phyloP scores from a whole-genome alignment of 129 eudicot genomes.

The Pittosporum tobira region DNA sequence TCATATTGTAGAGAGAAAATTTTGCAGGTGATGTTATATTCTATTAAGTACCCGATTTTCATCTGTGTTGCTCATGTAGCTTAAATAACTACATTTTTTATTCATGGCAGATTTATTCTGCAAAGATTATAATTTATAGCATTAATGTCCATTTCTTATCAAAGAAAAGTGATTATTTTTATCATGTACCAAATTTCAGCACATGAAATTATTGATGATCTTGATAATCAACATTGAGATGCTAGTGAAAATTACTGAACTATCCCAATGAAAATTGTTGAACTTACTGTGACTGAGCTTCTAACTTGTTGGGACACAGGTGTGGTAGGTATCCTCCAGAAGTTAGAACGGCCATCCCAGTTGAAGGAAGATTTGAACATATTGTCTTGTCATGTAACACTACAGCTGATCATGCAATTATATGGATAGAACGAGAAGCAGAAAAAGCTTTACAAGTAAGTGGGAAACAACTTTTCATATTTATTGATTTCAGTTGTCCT shows the following conservation, averaged over 20 bases:
- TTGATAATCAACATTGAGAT: not conserved
- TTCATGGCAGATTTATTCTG: too few species aligned
- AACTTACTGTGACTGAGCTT: not conserved
- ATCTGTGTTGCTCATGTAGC: not conserved
- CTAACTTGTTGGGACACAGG: slow-evolving; percentile 26
- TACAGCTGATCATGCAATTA: slow-evolving; percentile 44
- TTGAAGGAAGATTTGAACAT: slow-evolving; percentile 95
- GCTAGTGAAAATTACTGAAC: not conserved
- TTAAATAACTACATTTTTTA: not conserved
- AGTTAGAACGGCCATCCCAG: slow-evolving; percentile 92
- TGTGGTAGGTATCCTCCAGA: slow-evolving; percentile 95
- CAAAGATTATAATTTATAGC: too few species aligned
- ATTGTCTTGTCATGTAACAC: slow-evolving; percentile 49
- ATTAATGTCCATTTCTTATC: too few species aligned
- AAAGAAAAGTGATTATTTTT: too few species aligned
- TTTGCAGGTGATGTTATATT: slow-evolving; percentile 51
- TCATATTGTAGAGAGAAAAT: slow-evolving; percentile 80
- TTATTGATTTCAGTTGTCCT: too few species aligned
- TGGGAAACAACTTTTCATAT: not conserved
- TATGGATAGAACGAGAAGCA: slow-evolving; percentile 48
- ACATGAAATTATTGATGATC: not conserved
- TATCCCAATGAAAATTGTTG: not conserved
- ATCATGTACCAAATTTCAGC: too few species aligned
- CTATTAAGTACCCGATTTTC: not conserved
- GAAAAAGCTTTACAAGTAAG: slow-evolving; percentile 44